These are phyloP conservation scores for Xylaria intraflava DNA, from an alignment of 495 filamentous ascomycete species.

Conservation along the genomic window DNA sequence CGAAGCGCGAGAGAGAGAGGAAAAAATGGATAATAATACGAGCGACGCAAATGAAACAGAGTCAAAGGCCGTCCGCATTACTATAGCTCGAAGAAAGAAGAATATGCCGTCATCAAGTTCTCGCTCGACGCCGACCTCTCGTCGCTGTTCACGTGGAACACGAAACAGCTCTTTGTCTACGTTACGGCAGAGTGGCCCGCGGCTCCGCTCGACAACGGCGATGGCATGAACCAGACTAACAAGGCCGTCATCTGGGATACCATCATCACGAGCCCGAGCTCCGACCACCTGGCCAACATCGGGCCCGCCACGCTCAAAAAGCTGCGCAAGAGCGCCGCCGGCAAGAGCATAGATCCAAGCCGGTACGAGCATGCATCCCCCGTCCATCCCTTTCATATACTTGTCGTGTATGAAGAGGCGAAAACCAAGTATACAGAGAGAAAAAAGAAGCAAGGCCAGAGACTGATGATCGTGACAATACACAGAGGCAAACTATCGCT, in stretches of 20 bases:
- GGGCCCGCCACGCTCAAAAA: slow-evolving; percentile 46
- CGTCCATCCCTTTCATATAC: not conserved
- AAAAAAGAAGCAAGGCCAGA: not conserved
- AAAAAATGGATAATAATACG: slow-evolving; percentile 3
- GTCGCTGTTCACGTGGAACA: slow-evolving; percentile 98
- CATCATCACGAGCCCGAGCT: slow-evolving; percentile 70
- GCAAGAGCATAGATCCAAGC: slow-evolving; percentile 46
- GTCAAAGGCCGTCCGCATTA: slow-evolving; percentile 87
- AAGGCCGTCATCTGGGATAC: slow-evolving; percentile 91
- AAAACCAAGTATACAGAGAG: not conserved
- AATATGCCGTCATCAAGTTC: slow-evolving; percentile 91
- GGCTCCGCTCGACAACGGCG: slow-evolving; percentile 17
- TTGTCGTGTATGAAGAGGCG: not conserved
- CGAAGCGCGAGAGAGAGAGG: not conserved
- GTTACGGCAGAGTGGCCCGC: slow-evolving; percentile 81
- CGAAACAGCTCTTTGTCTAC: slow-evolving; percentile 97
- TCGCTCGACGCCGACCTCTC: slow-evolving; percentile 80
- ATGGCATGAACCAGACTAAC: slow-evolving; percentile 42
- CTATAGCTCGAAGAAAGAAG: slow-evolving; percentile 84
- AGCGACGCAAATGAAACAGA: slow-evolving; percentile 36
- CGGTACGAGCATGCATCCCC: slow-evolving; percentile 27
- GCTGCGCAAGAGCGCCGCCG: slow-evolving; percentile 43
- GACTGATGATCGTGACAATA: not conserved
- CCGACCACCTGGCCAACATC: slow-evolving; percentile 50
- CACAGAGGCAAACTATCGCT: slow-evolving; percentile 61